Base-by-base conservation (phyloP, 2,329 filamentous ascomycete species). In the Shiraia bambusicola region DNA sequence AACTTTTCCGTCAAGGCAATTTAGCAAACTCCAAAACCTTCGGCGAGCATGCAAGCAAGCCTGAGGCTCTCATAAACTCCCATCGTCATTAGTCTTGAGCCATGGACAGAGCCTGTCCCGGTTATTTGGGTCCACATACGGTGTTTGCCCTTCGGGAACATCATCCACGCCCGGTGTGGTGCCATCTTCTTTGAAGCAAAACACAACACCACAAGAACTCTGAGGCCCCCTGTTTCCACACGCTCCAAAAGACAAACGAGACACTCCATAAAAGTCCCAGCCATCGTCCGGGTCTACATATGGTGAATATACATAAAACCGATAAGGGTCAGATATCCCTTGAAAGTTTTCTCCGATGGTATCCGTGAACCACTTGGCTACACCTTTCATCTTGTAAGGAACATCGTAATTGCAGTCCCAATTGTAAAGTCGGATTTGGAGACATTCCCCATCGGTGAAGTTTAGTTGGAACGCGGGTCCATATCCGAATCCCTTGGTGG, bases 211-310 rank as follows among this genome's bases (percentile, higher is more conserved):
- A 28, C 43, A 47, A 2, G 34, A 13, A 16, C 43, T 47, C 26
- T 42, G 38, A 11, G 43, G 43, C 5, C 43, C 43, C 13, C 43
- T 27, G 25, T 47, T 42, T 4, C 38, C 38, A 29, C 43, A 47
- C 19, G 26, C 17, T 5, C 43, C 43, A 42, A 34, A 47, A 11
- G 34, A 27, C 14, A 47, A 39, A 7, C 35, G 13, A n/a, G 43
- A 26, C 4, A 14, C 31, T n/a, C 17, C 31, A 17, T 47, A 47
- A 22, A 39, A 47, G 8, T 11, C 13, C 29, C 29, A 47, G 2
- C 43, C 43, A 26, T 36, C 31, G n/a, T 42, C 43, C 4, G 43
- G 43, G 19, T 47, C 43, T 13, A 14, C 24, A n/a, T 47, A 47
- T 12, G 31, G 35, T 8, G 38, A 38, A 7, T 31, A 27, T 6